phyloP scores from a whole-genome alignment of 2,329 filamentous ascomycete genomes.

The Colletotrichum sojae region DNA sequence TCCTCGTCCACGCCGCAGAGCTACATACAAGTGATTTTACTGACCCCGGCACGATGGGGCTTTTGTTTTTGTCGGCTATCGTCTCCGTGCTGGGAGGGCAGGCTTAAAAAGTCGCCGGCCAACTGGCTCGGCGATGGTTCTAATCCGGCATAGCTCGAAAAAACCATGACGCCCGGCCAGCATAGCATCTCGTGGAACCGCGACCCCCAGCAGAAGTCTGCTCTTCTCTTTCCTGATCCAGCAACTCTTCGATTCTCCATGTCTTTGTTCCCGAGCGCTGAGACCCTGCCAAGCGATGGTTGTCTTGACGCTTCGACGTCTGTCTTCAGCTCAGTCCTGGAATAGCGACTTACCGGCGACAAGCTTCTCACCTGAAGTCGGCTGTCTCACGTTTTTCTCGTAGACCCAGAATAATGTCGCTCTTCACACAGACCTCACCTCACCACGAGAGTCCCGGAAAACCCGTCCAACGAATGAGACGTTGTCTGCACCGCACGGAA shows the following conservation, averaged over 20 bases:
- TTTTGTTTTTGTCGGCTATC: not conserved
- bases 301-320: conserved; percentile 9
- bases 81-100: conserved; percentile 3
- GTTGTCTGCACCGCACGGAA: not conserved
- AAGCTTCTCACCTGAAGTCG: conserved; percentile 24
- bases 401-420: not conserved
- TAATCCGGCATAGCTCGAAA: conserved; percentile 13
- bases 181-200: not conserved
- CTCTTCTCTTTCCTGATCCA: not conserved
- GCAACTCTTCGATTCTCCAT: not conserved
- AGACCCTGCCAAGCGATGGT: conserved; percentile 22
- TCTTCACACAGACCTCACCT: conserved; percentile 8
- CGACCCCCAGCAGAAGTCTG: not conserved
- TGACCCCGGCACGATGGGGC: not conserved
- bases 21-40: conserved; percentile 12
- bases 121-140: conserved; percentile 13
- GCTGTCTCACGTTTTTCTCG: not conserved
- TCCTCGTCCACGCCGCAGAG: conserved; percentile 1
- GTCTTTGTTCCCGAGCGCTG: conserved; percentile 5
- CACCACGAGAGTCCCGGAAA: not conserved
- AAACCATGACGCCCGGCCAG: conserved; percentile 2
- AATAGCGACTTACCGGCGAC: conserved; percentile 4
- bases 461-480: not conserved
- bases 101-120: not conserved
- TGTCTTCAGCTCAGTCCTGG: conserved; percentile 24